Evolutionary conservation across 495 filamentous ascomycete genomes (phyloP).

Genomic region (Lasiosphaeria hispida): DNA sequence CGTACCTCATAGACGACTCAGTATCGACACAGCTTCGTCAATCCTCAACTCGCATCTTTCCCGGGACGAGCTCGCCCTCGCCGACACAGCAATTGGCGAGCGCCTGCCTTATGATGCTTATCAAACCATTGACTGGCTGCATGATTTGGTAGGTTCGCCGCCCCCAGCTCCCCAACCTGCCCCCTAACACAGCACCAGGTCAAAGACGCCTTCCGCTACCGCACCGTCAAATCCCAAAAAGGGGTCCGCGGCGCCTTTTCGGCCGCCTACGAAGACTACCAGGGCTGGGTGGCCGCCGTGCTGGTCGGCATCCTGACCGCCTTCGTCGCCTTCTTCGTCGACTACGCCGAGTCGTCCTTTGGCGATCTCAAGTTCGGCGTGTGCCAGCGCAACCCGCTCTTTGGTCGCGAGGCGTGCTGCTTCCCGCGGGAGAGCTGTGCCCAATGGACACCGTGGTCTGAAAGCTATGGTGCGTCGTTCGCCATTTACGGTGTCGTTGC

Average conservation of each 20-base stretch:
- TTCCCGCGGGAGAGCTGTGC: conserved; percentile 32
- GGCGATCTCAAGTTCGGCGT: conserved; percentile 57
- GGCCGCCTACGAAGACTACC: conserved; percentile 21
- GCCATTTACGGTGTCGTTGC: conserved; percentile 52
- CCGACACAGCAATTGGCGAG: conserved; percentile 47
- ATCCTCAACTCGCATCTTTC: conserved; percentile 23
- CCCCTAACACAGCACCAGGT: conserved; percentile 17
- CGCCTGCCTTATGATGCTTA: conserved; percentile 51
- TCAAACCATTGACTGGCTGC: conserved; percentile 49
- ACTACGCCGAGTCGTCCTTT: conserved; percentile 50
- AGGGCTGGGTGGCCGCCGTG: conserved; percentile 40
- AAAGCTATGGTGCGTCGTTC: conserved; percentile 38
- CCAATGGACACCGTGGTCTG: conserved; percentile 46
- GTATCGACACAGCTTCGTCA: conserved; percentile 14
- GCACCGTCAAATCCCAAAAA: conserved; percentile 6
- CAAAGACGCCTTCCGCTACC: conserved; percentile 55
- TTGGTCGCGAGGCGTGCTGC: conserved; percentile 50
- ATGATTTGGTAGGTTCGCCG: conserved; percentile 42
- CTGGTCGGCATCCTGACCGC: conserved; percentile 56
- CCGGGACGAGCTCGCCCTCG: conserved; percentile 46
- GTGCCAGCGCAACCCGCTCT: conserved; percentile 46
- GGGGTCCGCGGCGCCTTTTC: conserved; percentile 36
- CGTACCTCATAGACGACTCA: neutral
- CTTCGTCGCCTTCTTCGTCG: conserved; percentile 54
- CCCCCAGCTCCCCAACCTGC: neutral